phyloP scores from a whole-genome alignment of 345 rosid species.

The Eucalyptus melliodora region DNA sequence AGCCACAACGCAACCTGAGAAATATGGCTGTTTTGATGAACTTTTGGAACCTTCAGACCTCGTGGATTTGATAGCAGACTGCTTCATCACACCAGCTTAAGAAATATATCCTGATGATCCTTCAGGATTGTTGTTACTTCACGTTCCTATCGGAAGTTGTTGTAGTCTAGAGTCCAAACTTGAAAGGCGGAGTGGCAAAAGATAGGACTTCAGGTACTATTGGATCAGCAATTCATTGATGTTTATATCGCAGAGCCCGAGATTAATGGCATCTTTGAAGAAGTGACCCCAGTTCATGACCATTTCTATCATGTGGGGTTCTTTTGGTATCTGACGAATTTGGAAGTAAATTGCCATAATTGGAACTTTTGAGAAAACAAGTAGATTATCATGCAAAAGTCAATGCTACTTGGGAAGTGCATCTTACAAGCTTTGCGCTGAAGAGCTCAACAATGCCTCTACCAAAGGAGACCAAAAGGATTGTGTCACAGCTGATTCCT shows the following conservation, averaged over 20 bases:
- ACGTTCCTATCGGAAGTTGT: not conserved
- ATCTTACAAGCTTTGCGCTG: conserved; percentile 41
- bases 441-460: conserved; percentile 81
- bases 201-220: conserved; percentile 1
- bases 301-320: conserved; percentile 36
- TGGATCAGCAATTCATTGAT: not conserved
- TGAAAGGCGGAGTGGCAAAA: not conserved
- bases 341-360: not conserved
- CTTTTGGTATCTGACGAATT: conserved; percentile 37
- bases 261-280: conserved; percentile 5
- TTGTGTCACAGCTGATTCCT: not conserved
- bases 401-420: not conserved
- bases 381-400: not conserved
- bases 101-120: conserved; percentile 22
- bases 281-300: conserved; percentile 24
- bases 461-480: conserved; percentile 50
- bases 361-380: not conserved
- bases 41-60: not conserved
- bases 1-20: not conserved
- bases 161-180: conserved; percentile 2
- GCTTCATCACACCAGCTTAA: conserved; percentile 3
- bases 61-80: not conserved
- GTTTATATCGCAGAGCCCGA: not conserved
- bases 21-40: not conserved
- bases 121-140: conserved; percentile 14